These are phyloP conservation scores for Naganishia sp. DNA, from an alignment of 1,284 basidiomycete genomes.

Conservation along the genomic window DNA sequence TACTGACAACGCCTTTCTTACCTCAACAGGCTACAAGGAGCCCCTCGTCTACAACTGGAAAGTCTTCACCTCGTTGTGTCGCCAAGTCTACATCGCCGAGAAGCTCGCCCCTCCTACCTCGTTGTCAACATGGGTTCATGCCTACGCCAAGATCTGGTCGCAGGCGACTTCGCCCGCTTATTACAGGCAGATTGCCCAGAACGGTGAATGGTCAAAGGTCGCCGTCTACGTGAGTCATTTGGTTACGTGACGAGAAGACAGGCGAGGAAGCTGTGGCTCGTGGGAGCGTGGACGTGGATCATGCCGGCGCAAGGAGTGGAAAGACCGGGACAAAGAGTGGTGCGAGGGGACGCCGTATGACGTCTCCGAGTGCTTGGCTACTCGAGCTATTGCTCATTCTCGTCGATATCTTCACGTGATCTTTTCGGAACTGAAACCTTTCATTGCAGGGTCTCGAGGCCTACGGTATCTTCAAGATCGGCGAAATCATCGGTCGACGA, in stretches of 20 bases:
- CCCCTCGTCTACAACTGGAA: slow-evolving; percentile 81
- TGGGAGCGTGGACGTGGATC: neutral
- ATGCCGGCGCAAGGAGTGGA: neutral
- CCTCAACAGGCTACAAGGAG: slow-evolving; percentile 69
- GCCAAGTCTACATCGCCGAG: slow-evolving; percentile 90
- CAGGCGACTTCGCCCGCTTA: slow-evolving; percentile 67
- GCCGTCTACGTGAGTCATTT: slow-evolving; percentile 81
- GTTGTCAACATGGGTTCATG: slow-evolving; percentile 63
- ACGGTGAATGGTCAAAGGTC: slow-evolving; percentile 75
- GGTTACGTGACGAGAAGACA: neutral
- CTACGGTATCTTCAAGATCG: slow-evolving; percentile 69
- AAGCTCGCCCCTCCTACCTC: slow-evolving; percentile 78
- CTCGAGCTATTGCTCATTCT: no score
- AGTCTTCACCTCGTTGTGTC: slow-evolving; percentile 78
- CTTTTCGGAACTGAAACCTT: neutral
- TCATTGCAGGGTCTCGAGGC: slow-evolving; percentile 57
- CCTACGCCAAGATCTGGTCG: slow-evolving; percentile 73
- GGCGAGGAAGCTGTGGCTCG: neutral
- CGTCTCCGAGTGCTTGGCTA: no score
- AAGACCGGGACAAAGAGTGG: neutral
- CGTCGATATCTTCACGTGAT: neutral
- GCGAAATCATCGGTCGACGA: slow-evolving; percentile 84
- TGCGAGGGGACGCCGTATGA: no score
- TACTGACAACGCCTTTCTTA: neutral
- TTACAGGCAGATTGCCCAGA: slow-evolving; percentile 68